phyloP scores from a whole-genome alignment of 208 protist genomes.

The Leishmania tarentolae region DNA sequence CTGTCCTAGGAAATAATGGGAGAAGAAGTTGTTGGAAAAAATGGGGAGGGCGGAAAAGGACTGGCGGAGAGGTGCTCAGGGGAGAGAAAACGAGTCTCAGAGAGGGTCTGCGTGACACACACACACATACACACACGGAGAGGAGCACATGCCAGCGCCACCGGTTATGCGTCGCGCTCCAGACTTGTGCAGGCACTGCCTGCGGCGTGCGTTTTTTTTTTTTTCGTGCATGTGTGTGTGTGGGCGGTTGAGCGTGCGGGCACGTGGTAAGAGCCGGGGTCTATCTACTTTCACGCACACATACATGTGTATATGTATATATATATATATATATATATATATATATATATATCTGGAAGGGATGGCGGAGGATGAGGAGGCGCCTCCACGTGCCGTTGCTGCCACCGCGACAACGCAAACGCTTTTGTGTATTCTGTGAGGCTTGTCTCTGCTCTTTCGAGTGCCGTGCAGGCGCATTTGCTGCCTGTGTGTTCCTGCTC shows the following conservation, averaged over 20 bases:
- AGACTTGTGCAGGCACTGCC: background rate
- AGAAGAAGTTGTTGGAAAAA: background rate
- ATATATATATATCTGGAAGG: background rate
- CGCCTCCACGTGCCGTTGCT: background rate
- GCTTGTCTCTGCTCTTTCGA: background rate
- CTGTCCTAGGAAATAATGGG: background rate
- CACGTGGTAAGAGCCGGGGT: background rate
- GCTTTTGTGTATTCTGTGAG: background rate
- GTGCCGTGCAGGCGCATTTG: background rate
- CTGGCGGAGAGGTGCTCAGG: background rate
- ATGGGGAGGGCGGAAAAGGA: background rate
- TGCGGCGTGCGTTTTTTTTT: background rate
- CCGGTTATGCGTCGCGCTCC: background rate
- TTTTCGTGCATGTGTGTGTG: background rate
- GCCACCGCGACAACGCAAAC: slow-evolving; percentile 2
- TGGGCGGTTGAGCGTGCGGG: slow-evolving; percentile 1
- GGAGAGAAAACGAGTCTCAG: background rate
- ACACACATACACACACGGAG: background rate
- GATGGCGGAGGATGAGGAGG: background rate
- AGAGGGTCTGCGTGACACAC: background rate
- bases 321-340: background rate
- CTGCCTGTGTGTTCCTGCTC: background rate
- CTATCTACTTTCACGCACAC: too few relatives aligned
- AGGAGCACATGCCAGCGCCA: background rate
- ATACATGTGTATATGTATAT: background rate